Evolutionary conservation across 2,329 filamentous ascomycete genomes (phyloP).

Genomic region (Sphaerostilbella broomeana): DNA sequence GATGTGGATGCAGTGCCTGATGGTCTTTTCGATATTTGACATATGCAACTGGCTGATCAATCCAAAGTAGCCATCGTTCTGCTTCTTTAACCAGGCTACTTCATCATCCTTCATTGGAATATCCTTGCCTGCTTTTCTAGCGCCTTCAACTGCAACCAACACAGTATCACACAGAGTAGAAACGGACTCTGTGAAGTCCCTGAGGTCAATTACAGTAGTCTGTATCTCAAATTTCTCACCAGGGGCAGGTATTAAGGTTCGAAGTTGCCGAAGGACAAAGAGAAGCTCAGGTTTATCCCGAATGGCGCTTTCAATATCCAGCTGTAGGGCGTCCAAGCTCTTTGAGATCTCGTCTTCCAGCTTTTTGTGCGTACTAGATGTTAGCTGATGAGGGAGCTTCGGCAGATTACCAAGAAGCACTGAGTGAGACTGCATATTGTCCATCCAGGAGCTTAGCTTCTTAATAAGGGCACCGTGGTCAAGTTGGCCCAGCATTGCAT

Average conservation of each 20-base stretch:
- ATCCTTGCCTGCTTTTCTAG: conserved; percentile 48
- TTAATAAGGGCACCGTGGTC: conserved; percentile 40
- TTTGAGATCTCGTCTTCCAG: conserved; percentile 29
- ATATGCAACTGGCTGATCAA: conserved; percentile 56
- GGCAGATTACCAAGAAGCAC: conserved; percentile 36
- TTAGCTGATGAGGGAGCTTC: conserved; percentile 45
- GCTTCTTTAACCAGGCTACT: conserved; percentile 29
- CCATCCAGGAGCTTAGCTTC: conserved; percentile 44
- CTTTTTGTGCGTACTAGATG: conserved; percentile 30
- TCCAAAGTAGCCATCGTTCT: conserved; percentile 45
- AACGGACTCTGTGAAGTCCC: conserved; percentile 50
- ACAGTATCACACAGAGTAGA: conserved; percentile 66
- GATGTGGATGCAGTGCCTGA: conserved; percentile 32
- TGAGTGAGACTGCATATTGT: conserved; percentile 39
- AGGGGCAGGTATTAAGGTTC: conserved; percentile 51
- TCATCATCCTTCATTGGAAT: conserved; percentile 30
- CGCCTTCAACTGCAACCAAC: conserved; percentile 71
- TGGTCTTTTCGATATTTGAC: conserved; percentile 42
- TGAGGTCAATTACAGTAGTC: conserved; percentile 19
- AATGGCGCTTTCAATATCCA: conserved; percentile 35
- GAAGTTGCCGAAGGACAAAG: conserved; percentile 61
- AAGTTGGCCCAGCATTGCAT: conserved; percentile 55
- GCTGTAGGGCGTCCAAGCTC: conserved; percentile 32
- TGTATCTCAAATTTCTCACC: conserved; percentile 14
- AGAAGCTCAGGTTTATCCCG: conserved; percentile 47